Conservation (phyloP, 768 basidiomycete genomes). For the Strobilomyces echinocephalus region DNA sequence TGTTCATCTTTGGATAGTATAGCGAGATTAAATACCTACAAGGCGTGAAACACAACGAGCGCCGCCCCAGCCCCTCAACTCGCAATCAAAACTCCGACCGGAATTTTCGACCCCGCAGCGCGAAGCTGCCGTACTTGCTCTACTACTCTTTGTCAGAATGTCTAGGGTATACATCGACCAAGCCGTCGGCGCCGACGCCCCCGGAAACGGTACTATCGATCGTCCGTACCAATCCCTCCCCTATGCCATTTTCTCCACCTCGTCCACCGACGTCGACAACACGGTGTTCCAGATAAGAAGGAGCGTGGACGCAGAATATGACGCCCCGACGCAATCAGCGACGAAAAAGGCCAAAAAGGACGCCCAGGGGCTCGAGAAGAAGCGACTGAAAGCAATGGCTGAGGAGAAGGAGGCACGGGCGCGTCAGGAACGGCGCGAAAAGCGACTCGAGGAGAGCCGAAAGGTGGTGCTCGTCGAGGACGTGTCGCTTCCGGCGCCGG, state of each 20-base stretch:
- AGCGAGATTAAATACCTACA: too few relatives aligned
- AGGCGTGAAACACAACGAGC: too few relatives aligned
- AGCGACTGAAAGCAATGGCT: conserved; percentile 73
- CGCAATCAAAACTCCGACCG: too few relatives aligned
- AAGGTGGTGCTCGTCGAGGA: conserved; percentile 81
- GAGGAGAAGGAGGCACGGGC: conserved; percentile 64
- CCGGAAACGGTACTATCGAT: conserved; percentile 65
- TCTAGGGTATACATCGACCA: conserved; percentile 74
- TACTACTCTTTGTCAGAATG: conserved; percentile 32
- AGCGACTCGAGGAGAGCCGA: conserved; percentile 82
- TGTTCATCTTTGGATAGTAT: too few relatives aligned
- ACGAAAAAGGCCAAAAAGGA: conserved; percentile 93
- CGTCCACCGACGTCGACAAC: conserved; percentile 34
- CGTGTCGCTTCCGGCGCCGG: conserved; percentile 55
- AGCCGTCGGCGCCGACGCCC: conserved; percentile 65
- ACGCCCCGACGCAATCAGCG: conserved; percentile 76
- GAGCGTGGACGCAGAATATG: conserved; percentile 56
- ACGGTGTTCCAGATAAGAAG: conserved; percentile 61
- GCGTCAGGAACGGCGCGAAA: conserved; percentile 67
- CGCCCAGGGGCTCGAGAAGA: conserved; percentile 84
- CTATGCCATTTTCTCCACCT: conserved; percentile 62
- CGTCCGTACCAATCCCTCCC: conserved; percentile 82
- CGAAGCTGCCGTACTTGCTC: too few relatives aligned
- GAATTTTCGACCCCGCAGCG: too few relatives aligned
- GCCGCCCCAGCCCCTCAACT: too few relatives aligned